Conservation (phyloP, 129 eudicot species). For the Artemisia tridentata region DNA sequence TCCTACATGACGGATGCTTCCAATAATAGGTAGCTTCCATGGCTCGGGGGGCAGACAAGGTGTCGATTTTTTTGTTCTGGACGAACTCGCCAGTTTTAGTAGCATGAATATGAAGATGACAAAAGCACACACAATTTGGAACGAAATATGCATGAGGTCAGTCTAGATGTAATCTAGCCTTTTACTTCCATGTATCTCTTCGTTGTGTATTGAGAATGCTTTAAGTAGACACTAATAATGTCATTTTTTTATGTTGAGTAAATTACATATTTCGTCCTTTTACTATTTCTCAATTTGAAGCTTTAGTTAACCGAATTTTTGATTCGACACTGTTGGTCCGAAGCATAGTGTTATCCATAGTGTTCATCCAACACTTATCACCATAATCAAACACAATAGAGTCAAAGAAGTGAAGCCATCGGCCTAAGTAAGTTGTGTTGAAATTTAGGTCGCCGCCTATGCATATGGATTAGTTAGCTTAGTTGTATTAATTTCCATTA, state of each 20-base stretch:
- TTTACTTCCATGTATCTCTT: not conserved
- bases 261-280: not conserved
- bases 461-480: no score
- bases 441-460: no score
- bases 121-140: conserved; percentile 15
- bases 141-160: conserved; percentile 25
- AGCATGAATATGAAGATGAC: conserved; percentile 30
- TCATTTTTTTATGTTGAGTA: no score
- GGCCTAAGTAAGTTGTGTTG: no score
- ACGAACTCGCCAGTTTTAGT: not conserved
- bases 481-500: no score
- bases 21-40: conserved; percentile 38
- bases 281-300: not conserved
- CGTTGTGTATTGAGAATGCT: not conserved
- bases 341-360: not conserved
- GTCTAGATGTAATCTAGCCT: conserved; percentile 11
- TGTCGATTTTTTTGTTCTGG: conserved; percentile 11
- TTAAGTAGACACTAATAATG: no score
- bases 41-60: conserved; percentile 42
- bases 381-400: no score
- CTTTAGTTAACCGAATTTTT: not conserved
- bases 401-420: no score
- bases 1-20: conserved; percentile 42
- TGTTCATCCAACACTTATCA: no score
- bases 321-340: not conserved